Percentiles rank a stretch among this genome's conserved stretches.
These are phyloP conservation scores for Hemisphaericaspora xylanilytica DNA, from an alignment of 1,139 yeast species.

Conservation along the genomic window DNA sequence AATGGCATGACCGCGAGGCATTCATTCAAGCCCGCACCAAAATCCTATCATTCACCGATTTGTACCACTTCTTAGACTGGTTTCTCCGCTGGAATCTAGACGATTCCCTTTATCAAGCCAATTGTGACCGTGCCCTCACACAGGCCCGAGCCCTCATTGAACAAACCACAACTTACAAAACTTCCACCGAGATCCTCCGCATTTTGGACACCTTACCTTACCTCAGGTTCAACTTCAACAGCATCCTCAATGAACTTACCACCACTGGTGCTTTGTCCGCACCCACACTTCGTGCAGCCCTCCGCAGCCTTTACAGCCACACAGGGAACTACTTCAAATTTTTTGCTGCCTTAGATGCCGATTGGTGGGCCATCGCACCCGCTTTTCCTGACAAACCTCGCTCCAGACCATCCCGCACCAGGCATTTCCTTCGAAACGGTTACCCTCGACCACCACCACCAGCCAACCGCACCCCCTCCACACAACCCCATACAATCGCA, in stretches of 20 bases:
- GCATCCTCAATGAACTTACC: not conserved
- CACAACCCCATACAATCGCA: not conserved
- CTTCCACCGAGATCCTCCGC: not conserved
- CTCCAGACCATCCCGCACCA: not conserved
- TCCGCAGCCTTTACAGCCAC: not conserved
- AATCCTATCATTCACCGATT: not conserved
- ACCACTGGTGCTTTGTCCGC: not conserved
- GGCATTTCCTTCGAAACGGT: not conserved
- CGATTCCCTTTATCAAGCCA: not conserved
- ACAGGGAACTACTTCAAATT: not conserved
- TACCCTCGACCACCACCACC: not conserved
- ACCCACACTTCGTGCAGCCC: not conserved
- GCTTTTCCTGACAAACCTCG: not conserved
- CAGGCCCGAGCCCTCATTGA: not conserved
- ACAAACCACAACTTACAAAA: not conserved
- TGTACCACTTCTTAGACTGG: not conserved
- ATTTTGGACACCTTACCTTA: not conserved
- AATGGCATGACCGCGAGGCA: not conserved
- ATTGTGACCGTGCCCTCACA: not conserved
- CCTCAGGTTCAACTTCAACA: not conserved
- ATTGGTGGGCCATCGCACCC: not conserved
- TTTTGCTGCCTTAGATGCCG: not conserved
- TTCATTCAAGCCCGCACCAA: not conserved
- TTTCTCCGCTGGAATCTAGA: not conserved
- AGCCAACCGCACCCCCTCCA: not conserved